These are phyloP conservation scores for Microcyclosporella mali DNA, from an alignment of 2,329 filamentous ascomycete genomes.

Conservation along the genomic window DNA sequence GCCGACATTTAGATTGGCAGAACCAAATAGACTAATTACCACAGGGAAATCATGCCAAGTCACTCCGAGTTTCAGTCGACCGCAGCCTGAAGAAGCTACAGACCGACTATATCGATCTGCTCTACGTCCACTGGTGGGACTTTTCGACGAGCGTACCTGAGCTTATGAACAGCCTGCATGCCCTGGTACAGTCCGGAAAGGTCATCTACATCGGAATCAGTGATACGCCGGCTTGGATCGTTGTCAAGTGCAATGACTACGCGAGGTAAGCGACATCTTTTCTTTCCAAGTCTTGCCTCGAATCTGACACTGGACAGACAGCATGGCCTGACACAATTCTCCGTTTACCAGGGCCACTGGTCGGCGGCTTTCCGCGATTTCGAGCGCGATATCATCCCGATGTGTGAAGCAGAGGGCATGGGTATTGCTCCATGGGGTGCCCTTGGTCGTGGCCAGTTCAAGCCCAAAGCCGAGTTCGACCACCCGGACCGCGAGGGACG, in stretches of 20 bases:
- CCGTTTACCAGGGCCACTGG: slow-evolving; percentile 36
- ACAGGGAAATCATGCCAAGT: slow-evolving; percentile 56
- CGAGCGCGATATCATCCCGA: slow-evolving; percentile 45
- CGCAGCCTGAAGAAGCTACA: slow-evolving; percentile 46
- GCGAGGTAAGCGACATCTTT: slow-evolving; percentile 36
- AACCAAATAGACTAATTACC: background rate
- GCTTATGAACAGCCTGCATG: slow-evolving; percentile 62
- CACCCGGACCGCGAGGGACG: slow-evolving; percentile 32
- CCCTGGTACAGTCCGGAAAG: slow-evolving; percentile 54
- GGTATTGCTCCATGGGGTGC: slow-evolving; percentile 52
- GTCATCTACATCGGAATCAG: slow-evolving; percentile 63
- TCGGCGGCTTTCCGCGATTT: slow-evolving; percentile 32
- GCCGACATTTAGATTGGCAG: background rate
- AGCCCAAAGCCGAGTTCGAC: slow-evolving; percentile 21
- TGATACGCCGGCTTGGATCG: slow-evolving; percentile 61
- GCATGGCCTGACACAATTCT: slow-evolving; percentile 46
- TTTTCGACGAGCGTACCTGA: slow-evolving; percentile 58
- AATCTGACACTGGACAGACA: background rate
- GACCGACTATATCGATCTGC: slow-evolving; percentile 62
- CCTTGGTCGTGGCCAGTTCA: slow-evolving; percentile 16
- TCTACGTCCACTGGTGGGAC: slow-evolving; percentile 50
- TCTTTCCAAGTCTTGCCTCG: background rate
- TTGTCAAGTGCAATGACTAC: slow-evolving; percentile 35
- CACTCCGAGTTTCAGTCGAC: slow-evolving; percentile 46
- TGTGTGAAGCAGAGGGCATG: slow-evolving; percentile 47